phyloP scores from a whole-genome alignment of 208 protist species.

The Crithidia mellificae region DNA sequence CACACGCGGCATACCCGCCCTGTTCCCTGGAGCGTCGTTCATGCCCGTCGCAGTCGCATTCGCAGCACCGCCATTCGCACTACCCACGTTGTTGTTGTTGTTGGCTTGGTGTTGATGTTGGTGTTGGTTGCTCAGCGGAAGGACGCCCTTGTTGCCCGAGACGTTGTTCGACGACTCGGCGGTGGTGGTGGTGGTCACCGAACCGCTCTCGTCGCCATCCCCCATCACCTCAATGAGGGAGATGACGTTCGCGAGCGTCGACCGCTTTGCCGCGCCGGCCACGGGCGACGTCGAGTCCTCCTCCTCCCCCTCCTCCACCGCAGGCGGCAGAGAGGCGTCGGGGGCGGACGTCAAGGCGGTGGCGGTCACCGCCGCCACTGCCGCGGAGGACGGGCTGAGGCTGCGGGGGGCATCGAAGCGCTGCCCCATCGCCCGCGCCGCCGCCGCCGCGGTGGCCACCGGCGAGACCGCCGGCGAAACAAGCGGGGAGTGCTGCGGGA shows the following conservation, averaged over 20 bases:
- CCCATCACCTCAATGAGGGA: slow-evolving; percentile 8
- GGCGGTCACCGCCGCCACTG: neutral
- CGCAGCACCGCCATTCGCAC: neutral
- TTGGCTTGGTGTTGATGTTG: neutral
- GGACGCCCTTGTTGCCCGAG: neutral
- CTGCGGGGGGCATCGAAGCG: neutral
- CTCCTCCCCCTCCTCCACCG: neutral
- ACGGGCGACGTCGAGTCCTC: neutral
- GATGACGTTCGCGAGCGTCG: slow-evolving; percentile 12
- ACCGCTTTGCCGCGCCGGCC: slow-evolving; percentile 5
- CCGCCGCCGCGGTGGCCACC: neutral
- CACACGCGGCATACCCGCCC: neutral
- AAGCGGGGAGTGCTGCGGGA: slow-evolving; percentile 10
- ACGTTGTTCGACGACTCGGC: neutral
- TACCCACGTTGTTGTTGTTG: neutral
- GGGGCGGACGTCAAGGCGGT: too few species aligned
- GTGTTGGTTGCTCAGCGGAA: neutral
- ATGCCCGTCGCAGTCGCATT: neutral
- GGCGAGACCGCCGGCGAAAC: slow-evolving; percentile 18
- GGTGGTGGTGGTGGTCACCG: neutral
- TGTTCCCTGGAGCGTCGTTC: neutral
- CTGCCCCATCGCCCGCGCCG: neutral
- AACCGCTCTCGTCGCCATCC: slow-evolving; percentile 5
- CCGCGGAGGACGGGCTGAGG: slow-evolving; percentile 3
- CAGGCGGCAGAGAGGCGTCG: neutral